These are phyloP conservation scores for Crithidia thermophila DNA, from an alignment of 208 protist genomes.

Conservation along the genomic window DNA sequence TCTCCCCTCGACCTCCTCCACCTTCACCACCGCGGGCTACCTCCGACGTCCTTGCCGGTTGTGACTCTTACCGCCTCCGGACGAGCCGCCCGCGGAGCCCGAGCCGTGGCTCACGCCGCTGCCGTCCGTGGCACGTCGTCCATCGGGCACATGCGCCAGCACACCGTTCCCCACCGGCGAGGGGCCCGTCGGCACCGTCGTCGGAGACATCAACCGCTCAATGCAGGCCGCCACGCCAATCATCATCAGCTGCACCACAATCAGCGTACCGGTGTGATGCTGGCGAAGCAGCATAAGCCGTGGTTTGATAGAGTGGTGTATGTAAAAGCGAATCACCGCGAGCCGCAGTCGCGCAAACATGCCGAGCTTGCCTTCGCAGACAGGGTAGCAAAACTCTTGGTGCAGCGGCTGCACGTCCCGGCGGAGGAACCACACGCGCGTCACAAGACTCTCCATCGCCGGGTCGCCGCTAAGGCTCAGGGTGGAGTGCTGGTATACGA, in stretches of 20 bases:
- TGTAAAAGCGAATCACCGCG: constrained; percentile 23
- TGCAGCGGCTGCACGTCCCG: constrained; percentile 34
- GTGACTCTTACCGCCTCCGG: constrained; percentile 8
- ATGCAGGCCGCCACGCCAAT: constrained; percentile 22
- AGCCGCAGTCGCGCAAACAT: constrained; percentile 20
- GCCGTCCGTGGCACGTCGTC: constrained; percentile 1
- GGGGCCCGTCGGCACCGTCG: neutral
- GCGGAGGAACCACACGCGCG: constrained; percentile 37
- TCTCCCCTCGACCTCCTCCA: too few relatives aligned
- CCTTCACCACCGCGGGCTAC: neutral
- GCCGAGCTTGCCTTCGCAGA: constrained; percentile 46
- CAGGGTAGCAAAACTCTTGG: constrained; percentile 34
- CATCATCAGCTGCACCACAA: constrained; percentile 29
- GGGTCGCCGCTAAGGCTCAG: constrained; percentile 30
- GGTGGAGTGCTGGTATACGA: constrained; percentile 16
- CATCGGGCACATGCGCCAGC: neutral
- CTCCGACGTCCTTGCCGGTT: constrained; percentile 10
- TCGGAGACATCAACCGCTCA: constrained; percentile 20
- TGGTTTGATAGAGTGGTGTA: constrained; percentile 27
- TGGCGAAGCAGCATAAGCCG: constrained; percentile 16
- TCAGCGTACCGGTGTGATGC: constrained; percentile 19
- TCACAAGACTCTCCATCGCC: constrained; percentile 12
- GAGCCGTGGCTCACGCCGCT: neutral
- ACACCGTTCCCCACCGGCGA: neutral
- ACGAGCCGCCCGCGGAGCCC: neutral